Percentiles rank a stretch among this genome's conserved stretches.
These are phyloP conservation scores for Chondrostereum purpureum DNA, from an alignment of 1,284 basidiomycete genomes.

Conservation along the genomic window DNA sequence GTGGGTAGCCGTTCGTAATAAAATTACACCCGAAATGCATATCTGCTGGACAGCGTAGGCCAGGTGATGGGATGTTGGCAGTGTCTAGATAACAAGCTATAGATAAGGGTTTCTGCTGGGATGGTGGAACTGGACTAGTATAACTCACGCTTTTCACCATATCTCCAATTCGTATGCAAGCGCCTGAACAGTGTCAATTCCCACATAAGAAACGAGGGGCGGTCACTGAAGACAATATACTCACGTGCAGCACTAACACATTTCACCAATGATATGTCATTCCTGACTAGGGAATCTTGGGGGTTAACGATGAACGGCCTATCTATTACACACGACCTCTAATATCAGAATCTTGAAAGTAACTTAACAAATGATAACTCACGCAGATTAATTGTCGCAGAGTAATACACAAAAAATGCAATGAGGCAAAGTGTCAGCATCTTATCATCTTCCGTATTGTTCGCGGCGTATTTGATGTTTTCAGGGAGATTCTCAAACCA, in stretches of 20 bases:
- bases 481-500: conserved; percentile 14
- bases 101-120: not conserved
- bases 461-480: conserved; percentile 11
- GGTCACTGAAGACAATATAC: too few relatives aligned
- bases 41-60: conserved; percentile 18
- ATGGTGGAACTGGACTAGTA: not conserved
- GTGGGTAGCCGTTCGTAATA: conserved; percentile 15
- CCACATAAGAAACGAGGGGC: not conserved
- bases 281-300: conserved; percentile 6
- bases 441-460: conserved; percentile 12
- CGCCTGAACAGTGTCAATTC: not conserved
- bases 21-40: conserved; percentile 14
- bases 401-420: conserved; percentile 17
- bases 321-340: too few relatives aligned
- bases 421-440: conserved; percentile 15
- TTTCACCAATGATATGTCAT: conserved; percentile 12
- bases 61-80: conserved; percentile 17
- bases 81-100: too few relatives aligned
- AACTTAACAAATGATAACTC: conserved; percentile 9
- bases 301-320: conserved; percentile 17
- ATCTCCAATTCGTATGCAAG: conserved; percentile 17
- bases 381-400: conserved; percentile 17
- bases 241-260: conserved; percentile 16
- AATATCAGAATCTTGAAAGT: too few relatives aligned
- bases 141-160: conserved; percentile 5